phyloP scores from a whole-genome alignment of 306 rosid species.

The Astragalus membranaceus region DNA sequence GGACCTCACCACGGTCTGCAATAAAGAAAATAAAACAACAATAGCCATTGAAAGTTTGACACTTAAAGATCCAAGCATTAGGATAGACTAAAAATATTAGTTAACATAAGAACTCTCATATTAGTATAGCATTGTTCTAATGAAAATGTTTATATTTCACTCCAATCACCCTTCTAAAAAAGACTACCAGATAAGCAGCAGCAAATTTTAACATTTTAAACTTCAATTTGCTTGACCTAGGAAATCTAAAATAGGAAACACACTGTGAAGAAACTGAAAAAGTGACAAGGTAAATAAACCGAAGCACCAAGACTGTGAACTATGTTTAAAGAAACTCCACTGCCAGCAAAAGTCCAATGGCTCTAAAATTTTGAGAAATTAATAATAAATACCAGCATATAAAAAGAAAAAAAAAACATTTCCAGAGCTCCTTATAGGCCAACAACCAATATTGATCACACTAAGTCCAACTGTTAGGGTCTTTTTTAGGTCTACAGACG shows the following conservation, averaged over 20 bases:
- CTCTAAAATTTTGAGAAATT: background rate
- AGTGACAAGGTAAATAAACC: background rate
- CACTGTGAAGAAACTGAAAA: background rate
- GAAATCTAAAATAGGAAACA: background rate
- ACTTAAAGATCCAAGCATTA: background rate
- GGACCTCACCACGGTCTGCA: conserved; percentile 76
- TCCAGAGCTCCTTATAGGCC: background rate
- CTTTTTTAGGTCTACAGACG: too few relatives aligned
- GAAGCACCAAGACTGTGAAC: background rate
- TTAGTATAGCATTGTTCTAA: background rate
- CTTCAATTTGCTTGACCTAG: background rate
- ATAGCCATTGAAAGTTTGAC: background rate
- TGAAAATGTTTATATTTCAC: background rate
- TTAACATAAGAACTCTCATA: background rate
- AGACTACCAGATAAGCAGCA: background rate
- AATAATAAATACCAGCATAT: background rate
- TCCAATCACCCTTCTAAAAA: background rate
- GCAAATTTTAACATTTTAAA: background rate
- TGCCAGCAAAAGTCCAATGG: background rate
- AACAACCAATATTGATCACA: background rate
- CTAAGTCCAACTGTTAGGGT: background rate
- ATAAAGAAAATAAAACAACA: background rate
- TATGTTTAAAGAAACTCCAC: background rate
- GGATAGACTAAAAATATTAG: background rate
- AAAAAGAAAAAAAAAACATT: background rate